These are phyloP conservation scores for Irpex rosettiformis DNA, from an alignment of 1,284 basidiomycete genomes.

Conservation along the genomic window DNA sequence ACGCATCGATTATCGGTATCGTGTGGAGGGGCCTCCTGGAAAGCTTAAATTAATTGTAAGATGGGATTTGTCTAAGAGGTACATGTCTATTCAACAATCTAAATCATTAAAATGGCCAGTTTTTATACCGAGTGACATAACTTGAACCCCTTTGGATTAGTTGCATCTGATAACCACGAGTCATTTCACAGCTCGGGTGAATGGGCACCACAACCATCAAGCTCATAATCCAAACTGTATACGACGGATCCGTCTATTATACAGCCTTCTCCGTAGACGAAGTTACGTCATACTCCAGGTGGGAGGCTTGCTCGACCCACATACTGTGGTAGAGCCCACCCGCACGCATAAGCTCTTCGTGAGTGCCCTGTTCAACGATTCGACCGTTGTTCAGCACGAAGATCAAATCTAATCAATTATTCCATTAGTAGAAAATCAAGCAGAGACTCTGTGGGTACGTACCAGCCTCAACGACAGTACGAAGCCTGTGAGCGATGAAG, in stretches of 20 bases:
- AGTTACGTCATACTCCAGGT: slow-evolving; percentile 12
- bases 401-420: slow-evolving; percentile 64
- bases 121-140: too few relatives aligned
- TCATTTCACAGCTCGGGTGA: too few relatives aligned
- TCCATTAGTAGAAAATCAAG: slow-evolving; percentile 7
- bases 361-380: slow-evolving; percentile 90
- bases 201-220: not conserved
- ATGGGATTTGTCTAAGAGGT: too few relatives aligned
- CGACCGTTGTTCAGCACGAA: slow-evolving; percentile 85
- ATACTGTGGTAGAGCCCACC: slow-evolving; percentile 81
- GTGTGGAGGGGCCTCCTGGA: too few relatives aligned
- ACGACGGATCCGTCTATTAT: not conserved
- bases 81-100: too few relatives aligned
- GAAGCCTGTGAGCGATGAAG: slow-evolving; percentile 90
- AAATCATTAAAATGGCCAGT: too few relatives aligned
- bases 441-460: slow-evolving; percentile 18
- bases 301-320: slow-evolving; percentile 78
- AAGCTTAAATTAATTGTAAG: too few relatives aligned
- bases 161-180: too few relatives aligned
- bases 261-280: not conserved
- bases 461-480: slow-evolving; percentile 90
- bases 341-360: slow-evolving; percentile 73
- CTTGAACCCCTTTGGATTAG: too few relatives aligned
- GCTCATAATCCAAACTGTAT: not conserved
- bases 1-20: too few relatives aligned